Evolutionary conservation across 306 rosid species (phyloP).

Genomic region (Potentilla sterilis): DNA sequence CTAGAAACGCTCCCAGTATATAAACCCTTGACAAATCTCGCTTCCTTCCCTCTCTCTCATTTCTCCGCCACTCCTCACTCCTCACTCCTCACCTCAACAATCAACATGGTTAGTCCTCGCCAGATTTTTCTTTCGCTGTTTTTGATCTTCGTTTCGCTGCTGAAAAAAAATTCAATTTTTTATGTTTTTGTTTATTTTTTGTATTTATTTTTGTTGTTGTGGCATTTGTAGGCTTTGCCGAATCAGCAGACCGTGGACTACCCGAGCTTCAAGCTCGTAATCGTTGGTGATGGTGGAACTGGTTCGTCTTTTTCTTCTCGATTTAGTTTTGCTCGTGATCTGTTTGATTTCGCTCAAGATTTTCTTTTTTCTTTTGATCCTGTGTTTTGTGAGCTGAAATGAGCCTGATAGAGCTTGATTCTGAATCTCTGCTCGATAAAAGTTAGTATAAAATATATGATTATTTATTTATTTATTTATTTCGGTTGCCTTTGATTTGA

Average conservation of each 20-base stretch:
- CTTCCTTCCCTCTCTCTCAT: neutral
- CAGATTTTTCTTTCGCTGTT: too few species aligned
- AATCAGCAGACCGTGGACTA: conserved; percentile 75
- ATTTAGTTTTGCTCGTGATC: neutral
- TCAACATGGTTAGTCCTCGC: conserved; percentile 12
- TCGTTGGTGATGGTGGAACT: conserved; percentile 89
- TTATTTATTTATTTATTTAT: neutral
- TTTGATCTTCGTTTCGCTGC: conserved; percentile 2
- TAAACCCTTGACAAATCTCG: conserved; percentile 11
- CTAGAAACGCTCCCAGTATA: neutral
- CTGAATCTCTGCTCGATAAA: neutral
- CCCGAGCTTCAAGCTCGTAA: conserved; percentile 81
- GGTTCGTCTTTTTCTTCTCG: conserved; percentile 27
- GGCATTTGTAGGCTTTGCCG: conserved; percentile 53
- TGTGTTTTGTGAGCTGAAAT: neutral
- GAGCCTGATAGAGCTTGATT: neutral
- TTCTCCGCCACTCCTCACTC: conserved; percentile 1
- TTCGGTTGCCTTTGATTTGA: neutral
- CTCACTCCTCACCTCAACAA: neutral
- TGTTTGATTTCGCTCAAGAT: neutral
- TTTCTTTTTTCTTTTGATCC: neutral
- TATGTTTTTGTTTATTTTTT: neutral
- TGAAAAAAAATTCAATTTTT: neutral
- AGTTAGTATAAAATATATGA: neutral
- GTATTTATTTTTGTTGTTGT: neutral